Evolutionary conservation across 495 filamentous ascomycete genomes (phyloP), one percentile per base, ranked within the genome.

Genomic region (Polyplosphaeria fusca): DNA sequence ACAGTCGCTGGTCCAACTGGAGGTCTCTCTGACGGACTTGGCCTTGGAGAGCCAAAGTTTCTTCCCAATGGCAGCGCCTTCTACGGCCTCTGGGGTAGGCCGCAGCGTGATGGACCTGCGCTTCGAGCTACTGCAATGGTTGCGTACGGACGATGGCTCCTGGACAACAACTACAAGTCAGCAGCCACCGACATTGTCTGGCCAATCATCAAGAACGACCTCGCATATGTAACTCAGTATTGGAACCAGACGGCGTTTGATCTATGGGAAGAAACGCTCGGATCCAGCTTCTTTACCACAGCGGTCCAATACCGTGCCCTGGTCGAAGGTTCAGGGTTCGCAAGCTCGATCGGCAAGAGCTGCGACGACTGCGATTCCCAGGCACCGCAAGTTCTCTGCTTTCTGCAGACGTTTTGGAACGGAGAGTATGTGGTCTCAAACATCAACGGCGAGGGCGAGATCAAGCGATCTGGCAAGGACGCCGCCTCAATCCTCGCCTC

Each of bases 191-290:
- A 50, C 25, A 53, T 72, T 42, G 73, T 85, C 16, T 85, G 84
- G 80, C 82, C 85, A 3, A 68, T 87, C 22, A 77, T 87, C 51
- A 73, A 76, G 35, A 86, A 86, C 56, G 86, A 88, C 55, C 76
- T 89, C 16, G 73, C 77, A n/a, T 87, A 88, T 59, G 79, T 86
- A 5, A 73, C 81, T 3, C 78, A 87, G 59, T 84, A 88, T 71
- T 90, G 87, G 86, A 83, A 81, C 61, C 72, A 81, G 50, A 82
- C 78, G 20, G 82, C 82, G 26, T 88, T 79, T 52, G 85, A 89
- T 66, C 74, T 89, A 0, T 88, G 86, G 86, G 86, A 88, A 61
- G 86, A 88, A 68, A 78, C 86, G 1, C 67, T 74, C 14, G 81
- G 82, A 41, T 74, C 71, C 43, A 83, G 82, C 4, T 86, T 87